Evolutionary conservation across 352 stramenopile species (phyloP).

Genomic region (Globisporangium canariense): DNA sequence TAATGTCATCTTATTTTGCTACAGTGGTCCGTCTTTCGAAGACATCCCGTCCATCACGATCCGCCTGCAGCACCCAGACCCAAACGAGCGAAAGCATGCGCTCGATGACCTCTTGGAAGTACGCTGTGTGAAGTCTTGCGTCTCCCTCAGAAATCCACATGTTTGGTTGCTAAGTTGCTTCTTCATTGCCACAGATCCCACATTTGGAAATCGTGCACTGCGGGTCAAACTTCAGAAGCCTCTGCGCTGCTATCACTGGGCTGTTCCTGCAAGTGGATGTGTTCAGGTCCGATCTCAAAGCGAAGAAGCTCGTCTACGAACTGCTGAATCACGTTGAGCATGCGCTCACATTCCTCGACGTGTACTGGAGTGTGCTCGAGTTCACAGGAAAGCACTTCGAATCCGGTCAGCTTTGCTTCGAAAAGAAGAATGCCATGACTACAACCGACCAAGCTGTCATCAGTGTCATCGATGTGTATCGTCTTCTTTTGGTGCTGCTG

Average conservation of each 20-base stretch:
- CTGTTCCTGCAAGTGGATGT: slow-evolving; percentile 32
- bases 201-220: slow-evolving; percentile 54
- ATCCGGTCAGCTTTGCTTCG: slow-evolving; percentile 25
- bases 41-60: slow-evolving; percentile 15
- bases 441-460: slow-evolving; percentile 6
- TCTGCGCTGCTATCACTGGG: slow-evolving; percentile 26
- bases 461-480: slow-evolving; percentile 35
- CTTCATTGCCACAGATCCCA: slow-evolving; percentile 32
- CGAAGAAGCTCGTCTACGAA: slow-evolving; percentile 36
- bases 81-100: slow-evolving; percentile 1
- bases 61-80: slow-evolving; percentile 2
- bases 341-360: slow-evolving; percentile 36
- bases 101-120: slow-evolving; percentile 18
- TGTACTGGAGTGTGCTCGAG: slow-evolving; percentile 51
- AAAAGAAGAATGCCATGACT: slow-evolving; percentile 18
- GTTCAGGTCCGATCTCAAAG: slow-evolving; percentile 7
- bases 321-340: slow-evolving; percentile 48
- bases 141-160: background rate
- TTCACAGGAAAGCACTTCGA: slow-evolving; percentile 30
- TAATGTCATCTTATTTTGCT: background rate
- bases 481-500: slow-evolving; percentile 39
- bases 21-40: slow-evolving; percentile 16
- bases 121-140: background rate
- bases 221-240: slow-evolving; percentile 26
- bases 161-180: background rate